These are phyloP conservation scores for Xylaria sp. DNA, from an alignment of 2,329 filamentous ascomycete species.

Conservation along the genomic window DNA sequence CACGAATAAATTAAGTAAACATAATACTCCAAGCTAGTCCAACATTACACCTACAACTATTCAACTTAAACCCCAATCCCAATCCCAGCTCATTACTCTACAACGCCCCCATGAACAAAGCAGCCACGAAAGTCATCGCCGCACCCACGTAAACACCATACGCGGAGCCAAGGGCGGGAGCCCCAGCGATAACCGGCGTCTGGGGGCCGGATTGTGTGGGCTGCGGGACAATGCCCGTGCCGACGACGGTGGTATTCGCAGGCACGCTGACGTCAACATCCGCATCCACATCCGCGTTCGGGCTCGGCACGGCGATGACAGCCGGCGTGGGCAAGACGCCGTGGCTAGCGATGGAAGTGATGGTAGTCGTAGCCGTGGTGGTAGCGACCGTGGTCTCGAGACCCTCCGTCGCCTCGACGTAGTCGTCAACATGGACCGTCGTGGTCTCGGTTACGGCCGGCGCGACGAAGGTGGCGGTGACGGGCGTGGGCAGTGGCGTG, in stretches of 20 bases:
- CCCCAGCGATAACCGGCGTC: constrained; percentile 9
- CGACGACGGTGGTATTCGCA: not conserved
- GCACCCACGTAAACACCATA: not conserved
- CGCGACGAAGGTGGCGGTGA: constrained; percentile 9
- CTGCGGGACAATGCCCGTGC: not conserved
- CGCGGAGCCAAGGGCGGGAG: not conserved
- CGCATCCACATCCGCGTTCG: not conserved
- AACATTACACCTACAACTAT: not conserved
- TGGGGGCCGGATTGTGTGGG: constrained; percentile 8
- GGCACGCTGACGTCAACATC: not conserved
- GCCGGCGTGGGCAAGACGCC: not conserved
- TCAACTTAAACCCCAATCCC: not conserved
- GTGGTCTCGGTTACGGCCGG: not conserved
- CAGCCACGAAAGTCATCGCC: not conserved
- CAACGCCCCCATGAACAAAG: not conserved
- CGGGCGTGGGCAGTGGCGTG: constrained; percentile 8
- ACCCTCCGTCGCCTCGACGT: not conserved
- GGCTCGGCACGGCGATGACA: not conserved
- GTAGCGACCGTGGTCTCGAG: constrained; percentile 2
- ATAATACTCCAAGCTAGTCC: not conserved
- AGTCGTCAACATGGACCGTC: not conserved
- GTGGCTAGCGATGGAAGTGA: not conserved
- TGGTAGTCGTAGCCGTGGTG: not conserved
- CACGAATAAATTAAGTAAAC: not conserved
- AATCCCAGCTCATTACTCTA: not conserved